Evolutionary conservation across 257 asterid species (phyloP).

Genomic region (Gentiana dahurica): DNA sequence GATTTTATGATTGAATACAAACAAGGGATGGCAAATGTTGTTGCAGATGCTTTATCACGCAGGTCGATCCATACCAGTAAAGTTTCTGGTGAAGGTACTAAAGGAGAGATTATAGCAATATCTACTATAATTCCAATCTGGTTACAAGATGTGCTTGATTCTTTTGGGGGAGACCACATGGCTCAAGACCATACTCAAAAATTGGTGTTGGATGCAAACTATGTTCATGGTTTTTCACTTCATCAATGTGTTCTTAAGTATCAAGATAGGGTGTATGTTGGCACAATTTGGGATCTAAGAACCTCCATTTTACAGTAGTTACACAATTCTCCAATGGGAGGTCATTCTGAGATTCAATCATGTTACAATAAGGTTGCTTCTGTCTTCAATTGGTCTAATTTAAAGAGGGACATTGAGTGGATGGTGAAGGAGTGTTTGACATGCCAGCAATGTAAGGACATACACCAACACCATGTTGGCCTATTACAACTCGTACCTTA

Average conservation of each 20-base stretch:
- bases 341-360: not conserved
- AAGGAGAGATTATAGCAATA: not conserved
- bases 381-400: not conserved
- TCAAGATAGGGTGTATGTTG: not conserved
- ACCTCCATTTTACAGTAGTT: not conserved
- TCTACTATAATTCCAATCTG: not conserved
- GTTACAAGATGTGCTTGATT: not conserved
- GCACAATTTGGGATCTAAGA: not conserved
- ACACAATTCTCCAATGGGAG: not conserved
- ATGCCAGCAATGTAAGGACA: no score
- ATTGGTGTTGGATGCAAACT: not conserved
- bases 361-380: not conserved
- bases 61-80: no score
- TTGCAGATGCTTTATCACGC: not conserved
- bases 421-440: no score
- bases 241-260: no score
- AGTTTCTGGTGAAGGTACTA: no score
- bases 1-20: not conserved
- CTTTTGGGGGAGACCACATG: not conserved
- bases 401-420: not conserved
- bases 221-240: no score
- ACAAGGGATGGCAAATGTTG: no score
- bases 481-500: no score
- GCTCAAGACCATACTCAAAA: not conserved
- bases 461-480: no score